Evolutionary conservation across 306 rosid genomes (phyloP), one percentile per base, ranked within the genome.

Genomic region (Argentina anserina): DNA sequence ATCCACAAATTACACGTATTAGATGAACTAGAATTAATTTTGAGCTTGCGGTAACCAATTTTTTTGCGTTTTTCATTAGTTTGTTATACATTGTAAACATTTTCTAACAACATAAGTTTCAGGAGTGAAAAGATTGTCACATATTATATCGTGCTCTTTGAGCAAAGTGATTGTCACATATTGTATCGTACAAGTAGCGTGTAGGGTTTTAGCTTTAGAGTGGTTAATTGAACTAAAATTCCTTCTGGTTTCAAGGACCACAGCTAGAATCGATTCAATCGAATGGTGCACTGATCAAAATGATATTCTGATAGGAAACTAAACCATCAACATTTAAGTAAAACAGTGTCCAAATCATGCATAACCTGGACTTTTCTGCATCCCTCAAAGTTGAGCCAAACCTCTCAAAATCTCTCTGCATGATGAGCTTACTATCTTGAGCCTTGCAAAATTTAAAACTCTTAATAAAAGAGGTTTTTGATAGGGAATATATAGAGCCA

Each of bases 381-480:
- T 40, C 87, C 84, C 88, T 86, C 82, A 84, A 33, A 66, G 73
- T 76, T 50, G 74, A 82, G 82, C 86, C 93, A 83, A 83, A 78
- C 78, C 81, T 72, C 81, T 59, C 45, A 68, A 84, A 83, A 81
- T 84, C 85, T 74, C 37, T 34, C 71, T 87, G 86, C 83, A 80
- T 88, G 85, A 80, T 88, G 86, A 79, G 72, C 37, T 80, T 67
- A 58, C 74, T 81, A 81, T 72, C 84, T 42, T 58, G 74, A 74
- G 72, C 80, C 39, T 53, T 31, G 21, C 34, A 55, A 46, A 46
- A 81, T 79, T 83, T 71, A 65, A 80, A 75, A 79, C 70, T 73
- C 73, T 65, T 25, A 65, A 37, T 58, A 50, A 64, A 79, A 80
- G 77, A 77, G 66, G 39, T 25, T 31, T 53, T 7, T 37, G 81